phyloP scores from a whole-genome alignment of 352 stramenopile species.

The Albugo candida region DNA sequence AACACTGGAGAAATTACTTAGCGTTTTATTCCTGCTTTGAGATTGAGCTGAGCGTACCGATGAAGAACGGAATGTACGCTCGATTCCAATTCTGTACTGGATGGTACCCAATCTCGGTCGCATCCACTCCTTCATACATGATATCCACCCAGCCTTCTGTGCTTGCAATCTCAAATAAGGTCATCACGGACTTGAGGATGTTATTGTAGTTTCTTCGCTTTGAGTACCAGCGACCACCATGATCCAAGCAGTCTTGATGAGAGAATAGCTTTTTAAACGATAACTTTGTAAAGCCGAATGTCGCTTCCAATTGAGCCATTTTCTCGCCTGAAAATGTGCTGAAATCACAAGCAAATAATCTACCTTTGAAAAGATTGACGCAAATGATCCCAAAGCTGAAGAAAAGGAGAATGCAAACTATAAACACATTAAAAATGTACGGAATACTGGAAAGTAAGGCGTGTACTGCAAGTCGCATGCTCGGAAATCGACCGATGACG shows the following conservation, averaged over 20 bases:
- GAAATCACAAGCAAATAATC: slow-evolving; percentile 47
- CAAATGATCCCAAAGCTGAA: slow-evolving; percentile 69
- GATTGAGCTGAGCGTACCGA: slow-evolving; percentile 13
- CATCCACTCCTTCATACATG: slow-evolving; percentile 65
- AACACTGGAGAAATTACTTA: slow-evolving; percentile 21
- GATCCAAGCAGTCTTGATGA: slow-evolving; percentile 11
- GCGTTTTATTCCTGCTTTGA: neutral
- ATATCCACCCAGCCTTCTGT: slow-evolving; percentile 69
- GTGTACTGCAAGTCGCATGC: slow-evolving; percentile 63
- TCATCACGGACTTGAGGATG: slow-evolving; percentile 26
- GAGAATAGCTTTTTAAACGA: slow-evolving; percentile 26
- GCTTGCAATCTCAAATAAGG: slow-evolving; percentile 73
- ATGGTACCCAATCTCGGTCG: slow-evolving; percentile 37
- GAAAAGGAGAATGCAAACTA: slow-evolving; percentile 78
- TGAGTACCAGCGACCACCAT: slow-evolving; percentile 15
- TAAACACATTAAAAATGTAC: slow-evolving; percentile 48
- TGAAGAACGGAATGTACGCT: slow-evolving; percentile 50
- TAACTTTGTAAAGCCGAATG: slow-evolving; percentile 18
- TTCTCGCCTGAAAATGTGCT: slow-evolving; percentile 12
- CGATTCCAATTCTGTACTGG: slow-evolving; percentile 50
- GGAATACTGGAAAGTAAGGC: slow-evolving; percentile 51
- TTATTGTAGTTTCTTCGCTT: slow-evolving; percentile 40
- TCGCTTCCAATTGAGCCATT: slow-evolving; percentile 9
- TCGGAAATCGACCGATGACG: slow-evolving; percentile 39
- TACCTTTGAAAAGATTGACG: slow-evolving; percentile 71